phyloP scores from a whole-genome alignment of 2,329 filamentous ascomycete species.

The Beauveria varroae region DNA sequence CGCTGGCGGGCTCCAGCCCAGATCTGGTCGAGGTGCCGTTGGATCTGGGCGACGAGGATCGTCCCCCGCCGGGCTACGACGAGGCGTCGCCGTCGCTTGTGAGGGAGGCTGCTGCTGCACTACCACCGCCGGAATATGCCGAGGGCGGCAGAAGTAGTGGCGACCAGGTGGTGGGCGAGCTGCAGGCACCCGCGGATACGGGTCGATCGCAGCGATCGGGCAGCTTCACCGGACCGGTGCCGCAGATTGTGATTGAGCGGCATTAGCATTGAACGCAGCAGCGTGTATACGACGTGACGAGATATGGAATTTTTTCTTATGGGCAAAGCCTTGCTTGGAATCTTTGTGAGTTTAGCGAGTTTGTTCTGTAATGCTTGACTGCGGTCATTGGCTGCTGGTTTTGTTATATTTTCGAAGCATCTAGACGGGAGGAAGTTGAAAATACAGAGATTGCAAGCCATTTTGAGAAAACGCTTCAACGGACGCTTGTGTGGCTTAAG shows the following conservation, averaged over 20 bases:
- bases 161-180: not conserved
- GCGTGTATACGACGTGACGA: not conserved
- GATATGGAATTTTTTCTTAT: not conserved
- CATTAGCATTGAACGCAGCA: not conserved
- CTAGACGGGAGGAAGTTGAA: not conserved
- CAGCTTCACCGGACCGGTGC: not conserved
- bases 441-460: not conserved
- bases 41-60: slow-evolving; percentile 34
- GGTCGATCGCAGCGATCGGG: not conserved
- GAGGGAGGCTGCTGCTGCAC: slow-evolving; percentile 22
- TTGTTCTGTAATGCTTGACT: not conserved
- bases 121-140: slow-evolving; percentile 47
- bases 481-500: no score
- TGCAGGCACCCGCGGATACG: not conserved
- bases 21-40: slow-evolving; percentile 46
- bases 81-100: slow-evolving; percentile 27
- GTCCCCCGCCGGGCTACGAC: slow-evolving; percentile 46
- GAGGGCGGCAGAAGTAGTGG: slow-evolving; percentile 17
- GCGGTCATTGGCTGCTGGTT: not conserved
- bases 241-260: slow-evolving; percentile 15
- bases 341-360: not conserved
- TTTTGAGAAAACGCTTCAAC: no score
- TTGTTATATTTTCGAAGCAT: not conserved
- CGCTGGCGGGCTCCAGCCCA: slow-evolving; percentile 39
- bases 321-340: not conserved